phyloP scores from a whole-genome alignment of 306 rosid genomes.

The Pyrus pyrifolia region DNA sequence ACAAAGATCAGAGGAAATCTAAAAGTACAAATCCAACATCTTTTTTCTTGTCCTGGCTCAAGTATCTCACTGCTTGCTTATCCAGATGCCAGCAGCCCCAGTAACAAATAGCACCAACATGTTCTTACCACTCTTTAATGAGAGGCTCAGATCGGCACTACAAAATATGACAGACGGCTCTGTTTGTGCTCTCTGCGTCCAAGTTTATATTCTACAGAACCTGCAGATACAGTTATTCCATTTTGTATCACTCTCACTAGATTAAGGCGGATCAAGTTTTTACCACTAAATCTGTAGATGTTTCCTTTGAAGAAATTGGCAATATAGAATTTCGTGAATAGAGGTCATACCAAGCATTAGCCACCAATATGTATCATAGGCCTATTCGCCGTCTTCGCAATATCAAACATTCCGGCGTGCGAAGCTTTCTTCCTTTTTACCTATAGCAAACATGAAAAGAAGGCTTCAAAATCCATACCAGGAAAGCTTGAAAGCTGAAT shows the following conservation, averaged over 20 bases:
- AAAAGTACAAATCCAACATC: background rate
- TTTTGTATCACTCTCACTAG: background rate
- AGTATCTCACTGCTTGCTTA: background rate
- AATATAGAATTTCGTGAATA: background rate
- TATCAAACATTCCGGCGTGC: conserved; percentile 91
- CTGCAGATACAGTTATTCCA: background rate
- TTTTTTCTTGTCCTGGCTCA: background rate
- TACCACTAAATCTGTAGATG: background rate
- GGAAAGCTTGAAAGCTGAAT: background rate
- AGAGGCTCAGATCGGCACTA: background rate
- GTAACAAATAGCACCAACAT: background rate
- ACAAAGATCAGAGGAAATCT: no score
- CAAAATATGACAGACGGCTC: background rate
- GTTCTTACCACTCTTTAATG: background rate
- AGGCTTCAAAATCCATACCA: background rate
- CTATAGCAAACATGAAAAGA: conserved; percentile 28
- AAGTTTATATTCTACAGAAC: background rate
- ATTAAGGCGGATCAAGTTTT: background rate
- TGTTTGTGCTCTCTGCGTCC: background rate
- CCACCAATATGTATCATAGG: conserved; percentile 99
- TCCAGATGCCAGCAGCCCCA: background rate
- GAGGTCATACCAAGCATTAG: conserved; percentile 35
- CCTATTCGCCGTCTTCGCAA: conserved; percentile 87
- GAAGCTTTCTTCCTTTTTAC: conserved; percentile 93
- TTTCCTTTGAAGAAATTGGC: background rate